A percentile compares a stretch with the other conserved stretches of the same genome.
Conservation (phyloP, 1,284 basidiomycete genomes). For the Cryptococcus jaspeensis region DNA sequence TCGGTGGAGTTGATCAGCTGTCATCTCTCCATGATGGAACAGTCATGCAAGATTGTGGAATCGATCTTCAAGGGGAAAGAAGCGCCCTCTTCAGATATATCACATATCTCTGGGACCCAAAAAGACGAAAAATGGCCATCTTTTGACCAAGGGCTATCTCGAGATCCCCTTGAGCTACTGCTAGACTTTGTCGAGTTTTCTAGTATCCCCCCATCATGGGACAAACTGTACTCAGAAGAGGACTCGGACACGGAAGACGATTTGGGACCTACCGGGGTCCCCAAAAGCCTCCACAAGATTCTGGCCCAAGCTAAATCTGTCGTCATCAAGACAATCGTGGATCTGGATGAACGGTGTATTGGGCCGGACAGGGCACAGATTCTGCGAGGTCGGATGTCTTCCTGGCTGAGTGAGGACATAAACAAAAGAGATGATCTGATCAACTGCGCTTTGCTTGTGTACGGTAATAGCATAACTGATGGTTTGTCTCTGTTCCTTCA, state of each 20-base stretch:
- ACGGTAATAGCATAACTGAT: constrained; percentile 58
- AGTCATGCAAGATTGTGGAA: too few relatives aligned
- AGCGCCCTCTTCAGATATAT: too few relatives aligned
- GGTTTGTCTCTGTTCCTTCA: constrained; percentile 56
- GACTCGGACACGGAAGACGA: constrained; percentile 6
- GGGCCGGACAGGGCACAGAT: constrained; percentile 71
- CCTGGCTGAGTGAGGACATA: constrained; percentile 61
- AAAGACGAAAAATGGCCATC: too few relatives aligned
- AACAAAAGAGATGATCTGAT: constrained; percentile 50
- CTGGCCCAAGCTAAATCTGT: constrained; percentile 80
- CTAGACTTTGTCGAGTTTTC: constrained; percentile 26
- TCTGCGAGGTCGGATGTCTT: constrained; percentile 59
- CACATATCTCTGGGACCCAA: too few relatives aligned
- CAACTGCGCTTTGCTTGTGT: constrained; percentile 51
- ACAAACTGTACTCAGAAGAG: neutral
- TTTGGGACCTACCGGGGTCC: neutral
- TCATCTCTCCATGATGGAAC: too few relatives aligned
- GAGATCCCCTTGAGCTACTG: constrained; percentile 3
- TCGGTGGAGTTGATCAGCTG: too few relatives aligned
- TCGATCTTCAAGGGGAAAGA: too few relatives aligned
- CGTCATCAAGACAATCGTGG: constrained; percentile 74
- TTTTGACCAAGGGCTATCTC: too few relatives aligned
- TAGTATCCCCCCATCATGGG: neutral
- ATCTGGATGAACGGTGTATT: neutral
- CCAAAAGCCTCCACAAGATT: constrained; percentile 46